These are phyloP conservation scores for Amanita subjunquillea DNA, from an alignment of 768 basidiomycete genomes.

Conservation along the genomic window DNA sequence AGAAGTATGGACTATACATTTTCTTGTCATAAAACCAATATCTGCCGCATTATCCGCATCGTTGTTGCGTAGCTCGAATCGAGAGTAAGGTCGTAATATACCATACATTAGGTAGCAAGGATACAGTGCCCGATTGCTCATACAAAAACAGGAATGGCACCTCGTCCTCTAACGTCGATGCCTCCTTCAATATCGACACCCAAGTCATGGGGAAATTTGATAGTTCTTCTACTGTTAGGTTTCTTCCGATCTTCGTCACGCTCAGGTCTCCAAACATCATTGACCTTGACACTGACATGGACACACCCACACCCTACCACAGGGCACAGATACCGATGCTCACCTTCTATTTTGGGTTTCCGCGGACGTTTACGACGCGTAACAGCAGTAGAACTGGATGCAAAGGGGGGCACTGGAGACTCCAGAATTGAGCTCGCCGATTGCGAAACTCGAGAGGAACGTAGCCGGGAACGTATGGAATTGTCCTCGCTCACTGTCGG, in stretches of 20 bases:
- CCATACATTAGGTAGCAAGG: background rate
- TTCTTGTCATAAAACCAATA: background rate
- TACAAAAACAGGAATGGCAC: slow-evolving; percentile 34
- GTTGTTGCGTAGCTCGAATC: background rate
- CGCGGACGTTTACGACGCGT: slow-evolving; percentile 12
- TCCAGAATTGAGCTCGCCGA: slow-evolving; percentile 2
- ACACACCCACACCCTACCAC: slow-evolving; percentile 42
- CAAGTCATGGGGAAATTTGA: slow-evolving; percentile 7
- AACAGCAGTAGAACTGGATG: slow-evolving; percentile 4
- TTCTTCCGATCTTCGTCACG: slow-evolving; percentile 17
- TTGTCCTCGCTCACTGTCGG: slow-evolving; percentile 5
- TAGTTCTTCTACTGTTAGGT: slow-evolving; percentile 3
- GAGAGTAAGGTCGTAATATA: background rate
- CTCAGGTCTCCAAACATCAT: slow-evolving; percentile 53
- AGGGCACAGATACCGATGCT: slow-evolving; percentile 56
- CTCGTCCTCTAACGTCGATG: slow-evolving; percentile 16
- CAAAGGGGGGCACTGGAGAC: slow-evolving; percentile 1
- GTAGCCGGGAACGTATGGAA: slow-evolving; percentile 13
- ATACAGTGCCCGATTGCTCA: slow-evolving; percentile 11
- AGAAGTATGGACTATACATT: no score
- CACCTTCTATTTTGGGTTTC: slow-evolving; percentile 32
- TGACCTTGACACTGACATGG: slow-evolving; percentile 49
- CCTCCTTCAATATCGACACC: slow-evolving; percentile 2
- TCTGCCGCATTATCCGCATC: background rate
- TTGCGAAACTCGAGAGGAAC: background rate